Conservation (phyloP, 176 grass and related monocot genomes). For the Pontederia paniculata region DNA sequence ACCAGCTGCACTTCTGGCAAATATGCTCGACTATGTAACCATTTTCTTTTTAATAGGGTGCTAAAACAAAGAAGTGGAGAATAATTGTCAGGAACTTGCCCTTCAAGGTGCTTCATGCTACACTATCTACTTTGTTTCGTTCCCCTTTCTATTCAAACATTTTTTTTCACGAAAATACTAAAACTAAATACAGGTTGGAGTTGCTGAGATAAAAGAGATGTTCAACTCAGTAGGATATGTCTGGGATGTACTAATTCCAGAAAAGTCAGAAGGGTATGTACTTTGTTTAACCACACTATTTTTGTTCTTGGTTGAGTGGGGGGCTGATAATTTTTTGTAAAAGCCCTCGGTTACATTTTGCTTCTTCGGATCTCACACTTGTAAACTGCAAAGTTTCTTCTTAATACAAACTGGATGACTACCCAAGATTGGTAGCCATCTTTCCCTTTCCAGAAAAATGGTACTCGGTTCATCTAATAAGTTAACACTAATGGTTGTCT, state of each 20-base stretch:
- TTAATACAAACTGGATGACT: no score
- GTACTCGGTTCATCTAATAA: slow-evolving; percentile 1
- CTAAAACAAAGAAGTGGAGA: slow-evolving; percentile 89
- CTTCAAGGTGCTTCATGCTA: slow-evolving; percentile 68
- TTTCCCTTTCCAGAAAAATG: no score
- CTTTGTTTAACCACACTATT: neutral
- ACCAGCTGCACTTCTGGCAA: neutral
- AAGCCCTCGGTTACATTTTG: no score
- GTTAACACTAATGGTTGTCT: slow-evolving; percentile 6
- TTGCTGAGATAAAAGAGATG: slow-evolving; percentile 52
- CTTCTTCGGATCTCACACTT: no score
- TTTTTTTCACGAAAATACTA: neutral
- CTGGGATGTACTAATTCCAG: slow-evolving; percentile 86
- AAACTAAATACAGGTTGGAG: slow-evolving; percentile 45
- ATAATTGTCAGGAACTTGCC: slow-evolving; percentile 86
- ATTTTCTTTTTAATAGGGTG: slow-evolving; percentile 30
- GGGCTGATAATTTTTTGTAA: no score
- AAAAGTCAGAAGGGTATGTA: slow-evolving; percentile 61
- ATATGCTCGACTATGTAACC: neutral
- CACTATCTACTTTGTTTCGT: neutral
- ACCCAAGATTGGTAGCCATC: no score
- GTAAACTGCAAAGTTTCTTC: no score
- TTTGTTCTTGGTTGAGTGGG: no score
- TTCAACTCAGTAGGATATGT: slow-evolving; percentile 75
- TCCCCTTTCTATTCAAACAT: neutral